Base-by-base conservation (phyloP, 805 yeast species). In the Saturnispora diversa region DNA sequence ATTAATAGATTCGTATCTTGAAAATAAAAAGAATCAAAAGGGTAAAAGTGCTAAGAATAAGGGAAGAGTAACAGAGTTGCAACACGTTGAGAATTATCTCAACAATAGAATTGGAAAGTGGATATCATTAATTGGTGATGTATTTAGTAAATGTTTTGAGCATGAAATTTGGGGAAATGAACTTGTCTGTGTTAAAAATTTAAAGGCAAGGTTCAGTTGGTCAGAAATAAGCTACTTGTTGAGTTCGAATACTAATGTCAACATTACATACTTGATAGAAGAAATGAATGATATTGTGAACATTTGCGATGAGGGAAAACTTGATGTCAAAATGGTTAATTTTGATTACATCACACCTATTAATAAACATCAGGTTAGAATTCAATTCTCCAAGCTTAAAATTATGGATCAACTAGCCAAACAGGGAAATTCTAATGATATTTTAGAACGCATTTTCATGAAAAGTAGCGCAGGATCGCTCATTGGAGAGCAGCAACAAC, bases 321-420 rank as follows among this genome's bases (percentile, higher is more conserved):
- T 68, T 2, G 54, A 60, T 7, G 59, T 80, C 0, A 50, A 58
- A 0, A 76, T 72, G 55, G 68, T 75, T 1, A 86, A 87, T 53
- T 81, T 71, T 48, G 63, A 67, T 1, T 63, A 69, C 42, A 74
- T 88, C 12, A 80, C 85, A 2, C 62, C 67, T 1, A 58, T 88
- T 3, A 77, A 70, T 31, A 38, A 57, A 1, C 60, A 65, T 1
- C 65, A 72, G 5, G 67, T 84, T 7, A 68, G 67, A 26, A 65
- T 75, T 4, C 88, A 85, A 50, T 62, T 78, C 15, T 79, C 88
- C 2, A 84, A 85, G 37, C 66, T 84, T 11, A 74, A 77, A 21
- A 84, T 90, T 0, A 72, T 86, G 32, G 64, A 80, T 0, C 69
- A 77, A 10, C 83, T 84, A 50, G 70, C 84, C 3, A 68, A 77